Evolutionary conservation across 106 monocot species (phyloP).

Genomic region (Phalaenopsis equestris): DNA sequence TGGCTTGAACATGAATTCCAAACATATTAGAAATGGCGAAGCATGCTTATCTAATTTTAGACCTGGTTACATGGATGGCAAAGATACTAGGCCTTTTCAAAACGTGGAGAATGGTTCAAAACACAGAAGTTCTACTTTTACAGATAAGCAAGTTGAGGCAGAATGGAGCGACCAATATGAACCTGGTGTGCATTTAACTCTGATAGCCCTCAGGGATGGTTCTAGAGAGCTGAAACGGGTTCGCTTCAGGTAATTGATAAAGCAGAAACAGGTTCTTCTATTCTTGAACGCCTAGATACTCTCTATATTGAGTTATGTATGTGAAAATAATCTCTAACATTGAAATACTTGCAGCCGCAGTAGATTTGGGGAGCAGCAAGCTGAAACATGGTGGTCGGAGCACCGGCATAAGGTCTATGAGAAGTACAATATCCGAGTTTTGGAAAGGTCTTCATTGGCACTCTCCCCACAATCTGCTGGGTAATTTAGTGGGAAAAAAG

Average conservation of each 20-base stretch:
- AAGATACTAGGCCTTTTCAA: not conserved
- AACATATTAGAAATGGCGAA: slow-evolving; percentile 16
- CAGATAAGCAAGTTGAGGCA: slow-evolving; percentile 51
- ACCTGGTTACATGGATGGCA: slow-evolving; percentile 18
- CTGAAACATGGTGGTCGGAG: slow-evolving; percentile 90
- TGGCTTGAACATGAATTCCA: slow-evolving; percentile 11
- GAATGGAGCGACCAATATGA: slow-evolving; percentile 99
- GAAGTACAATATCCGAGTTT: slow-evolving; percentile 60
- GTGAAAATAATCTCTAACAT: slow-evolving; percentile 40
- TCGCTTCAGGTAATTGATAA: slow-evolving; percentile 83
- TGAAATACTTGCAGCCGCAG: slow-evolving; percentile 54
- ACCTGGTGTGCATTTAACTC: slow-evolving; percentile 89
- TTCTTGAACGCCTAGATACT: slow-evolving; percentile 62
- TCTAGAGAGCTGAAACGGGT: slow-evolving; percentile 87
- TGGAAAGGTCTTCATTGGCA: slow-evolving; percentile 49
- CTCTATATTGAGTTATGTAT: slow-evolving; percentile 65
- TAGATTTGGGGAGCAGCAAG: slow-evolving; percentile 91
- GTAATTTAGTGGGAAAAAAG: too few species aligned
- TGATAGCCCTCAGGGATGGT: slow-evolving; percentile 75
- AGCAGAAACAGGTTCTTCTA: slow-evolving; percentile 57
- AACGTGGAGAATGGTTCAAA: too few species aligned
- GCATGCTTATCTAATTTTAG: slow-evolving; percentile 11
- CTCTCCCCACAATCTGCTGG: slow-evolving; percentile 18
- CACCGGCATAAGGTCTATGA: slow-evolving; percentile 76
- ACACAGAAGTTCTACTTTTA: not conserved